Percentiles rank a stretch among this genome's conserved stretches.
Evolutionary conservation across 768 basidiomycete genomes (phyloP).

Genomic region (Dioszegia aurantiaca): DNA sequence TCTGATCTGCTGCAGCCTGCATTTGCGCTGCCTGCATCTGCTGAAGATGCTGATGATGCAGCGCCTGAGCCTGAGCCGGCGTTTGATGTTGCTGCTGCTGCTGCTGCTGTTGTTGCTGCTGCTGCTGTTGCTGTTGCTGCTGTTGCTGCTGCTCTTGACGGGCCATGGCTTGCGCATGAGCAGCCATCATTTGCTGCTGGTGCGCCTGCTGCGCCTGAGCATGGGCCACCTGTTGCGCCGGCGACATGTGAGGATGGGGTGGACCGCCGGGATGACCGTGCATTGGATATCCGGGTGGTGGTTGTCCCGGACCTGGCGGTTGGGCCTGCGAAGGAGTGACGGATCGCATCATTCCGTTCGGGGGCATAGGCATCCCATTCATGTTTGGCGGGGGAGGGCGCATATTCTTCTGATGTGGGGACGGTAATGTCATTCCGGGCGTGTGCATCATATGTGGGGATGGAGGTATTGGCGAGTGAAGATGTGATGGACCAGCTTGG

Average conservation of each 20-base stretch:
- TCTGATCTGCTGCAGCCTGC: constrained; percentile 33
- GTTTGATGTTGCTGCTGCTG: constrained; percentile 23
- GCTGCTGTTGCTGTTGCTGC: constrained; percentile 17
- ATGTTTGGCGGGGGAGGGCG: constrained; percentile 22
- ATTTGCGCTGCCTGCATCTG: constrained; percentile 21
- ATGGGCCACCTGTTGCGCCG: constrained; percentile 24
- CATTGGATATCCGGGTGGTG: constrained; percentile 1
- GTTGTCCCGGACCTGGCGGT: constrained; percentile 6
- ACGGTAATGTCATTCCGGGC: constrained; percentile 34
- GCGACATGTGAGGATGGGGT: constrained; percentile 14
- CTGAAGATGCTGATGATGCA: constrained; percentile 22
- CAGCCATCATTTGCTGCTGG: constrained; percentile 14
- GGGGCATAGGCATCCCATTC: not conserved
- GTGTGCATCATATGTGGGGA: constrained; percentile 43
- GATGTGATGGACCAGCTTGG: constrained; percentile 37
- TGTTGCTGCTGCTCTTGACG: constrained; percentile 22
- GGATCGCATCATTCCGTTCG: constrained; percentile 39
- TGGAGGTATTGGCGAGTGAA: constrained; percentile 31
- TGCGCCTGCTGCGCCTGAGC: constrained; percentile 32
- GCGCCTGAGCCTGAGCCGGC: constrained; percentile 24
- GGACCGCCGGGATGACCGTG: constrained; percentile 11
- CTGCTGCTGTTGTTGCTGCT: no score
- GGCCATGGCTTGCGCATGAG: constrained; percentile 13
- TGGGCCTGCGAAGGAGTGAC: constrained; percentile 32
- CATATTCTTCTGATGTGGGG: constrained; percentile 39